A percentile compares a stretch with the other conserved stretches of the same genome.
Conservation (phyloP, 495 filamentous ascomycete species). For the Hyaloscypha hepaticicola region DNA sequence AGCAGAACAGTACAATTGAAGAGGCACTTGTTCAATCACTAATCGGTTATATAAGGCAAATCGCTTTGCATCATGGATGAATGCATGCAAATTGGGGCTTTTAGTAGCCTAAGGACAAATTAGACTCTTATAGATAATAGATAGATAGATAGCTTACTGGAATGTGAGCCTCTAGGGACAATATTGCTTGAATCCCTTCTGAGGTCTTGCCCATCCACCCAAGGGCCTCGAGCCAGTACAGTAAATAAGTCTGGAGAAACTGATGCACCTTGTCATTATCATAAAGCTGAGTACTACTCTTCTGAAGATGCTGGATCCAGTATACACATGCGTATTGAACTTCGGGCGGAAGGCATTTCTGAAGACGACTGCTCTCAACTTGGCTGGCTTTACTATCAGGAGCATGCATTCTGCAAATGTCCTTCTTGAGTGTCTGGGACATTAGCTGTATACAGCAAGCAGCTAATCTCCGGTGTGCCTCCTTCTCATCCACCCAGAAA, state of each 20-base stretch:
- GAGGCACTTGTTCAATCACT: not conserved
- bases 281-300: constrained; percentile 2
- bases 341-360: constrained; percentile 31
- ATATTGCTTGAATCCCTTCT: constrained; percentile 21
- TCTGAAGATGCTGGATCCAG: constrained; percentile 16
- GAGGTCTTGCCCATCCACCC: constrained; percentile 12
- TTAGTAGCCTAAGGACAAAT: not conserved
- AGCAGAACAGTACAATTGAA: no score
- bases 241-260: constrained; percentile 17
- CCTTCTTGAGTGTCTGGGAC: constrained; percentile 32
- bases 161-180: not conserved
- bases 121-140: not conserved
- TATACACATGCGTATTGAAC: constrained; percentile 22
- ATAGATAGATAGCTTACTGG: not conserved
- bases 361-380: constrained; percentile 25
- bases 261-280: constrained; percentile 10
- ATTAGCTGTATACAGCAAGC: constrained; percentile 39
- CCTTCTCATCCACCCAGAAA: constrained; percentile 42
- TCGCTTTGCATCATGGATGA: not conserved
- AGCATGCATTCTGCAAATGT: constrained; percentile 40
- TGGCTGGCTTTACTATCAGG: constrained; percentile 31
- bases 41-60: no score
- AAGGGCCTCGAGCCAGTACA: constrained; percentile 17
- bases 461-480: constrained; percentile 36
- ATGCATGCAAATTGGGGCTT: not conserved